Base-by-base conservation (phyloP, 164 flowering plant species). In the Piper longum region DNA sequence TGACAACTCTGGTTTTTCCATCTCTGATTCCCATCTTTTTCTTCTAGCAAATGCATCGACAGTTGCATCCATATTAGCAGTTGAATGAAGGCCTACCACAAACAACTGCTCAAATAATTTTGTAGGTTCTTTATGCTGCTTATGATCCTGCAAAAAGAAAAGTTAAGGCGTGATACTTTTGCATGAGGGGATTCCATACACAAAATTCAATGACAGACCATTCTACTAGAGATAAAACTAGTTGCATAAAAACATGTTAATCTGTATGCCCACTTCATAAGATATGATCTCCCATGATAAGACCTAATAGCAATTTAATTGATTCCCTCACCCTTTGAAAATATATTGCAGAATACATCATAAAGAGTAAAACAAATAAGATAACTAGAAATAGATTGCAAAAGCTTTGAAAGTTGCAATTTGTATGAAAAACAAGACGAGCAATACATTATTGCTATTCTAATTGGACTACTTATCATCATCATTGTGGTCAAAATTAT, bases 21-120 rank as follows among this genome's bases (percentile, higher is more conserved):
- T 76, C 66, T 85, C 80, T 65, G 72, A 56, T 72, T 89, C 96
- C 96, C 88, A 86, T 66, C 75, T 86, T 77, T 86, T 92, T 73
- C 81, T 80, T 67, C 67, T 85, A 45, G 83, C 84, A 81, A 81
- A 89, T 61, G 85, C 89, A 62, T 83, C 82, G 70, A 83, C 96
- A 67, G 86, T 85, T 65, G 71, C 77, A 41, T 80, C 87, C 18
- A 92, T 83, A 73, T 92, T 89, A 54, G 85, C 73, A 75, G 83
- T 81, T 59, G 96, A 83, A 74, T 76, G 86, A 74, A 92, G 86
- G 73, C 98, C 98, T 64, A 70, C 93, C 63, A 92, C 70, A 60
- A 92, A 67, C 62, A 92, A 92, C 72, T 92, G 96, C 74, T 92
- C 98, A 75, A 89, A 89, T 62, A 92, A 78, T 3, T 83, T 79